Evolutionary conservation across 2,329 filamentous ascomycete species (phyloP), one percentile per base, ranked within the genome.

Genomic region (Colletotrichum endophyticum): DNA sequence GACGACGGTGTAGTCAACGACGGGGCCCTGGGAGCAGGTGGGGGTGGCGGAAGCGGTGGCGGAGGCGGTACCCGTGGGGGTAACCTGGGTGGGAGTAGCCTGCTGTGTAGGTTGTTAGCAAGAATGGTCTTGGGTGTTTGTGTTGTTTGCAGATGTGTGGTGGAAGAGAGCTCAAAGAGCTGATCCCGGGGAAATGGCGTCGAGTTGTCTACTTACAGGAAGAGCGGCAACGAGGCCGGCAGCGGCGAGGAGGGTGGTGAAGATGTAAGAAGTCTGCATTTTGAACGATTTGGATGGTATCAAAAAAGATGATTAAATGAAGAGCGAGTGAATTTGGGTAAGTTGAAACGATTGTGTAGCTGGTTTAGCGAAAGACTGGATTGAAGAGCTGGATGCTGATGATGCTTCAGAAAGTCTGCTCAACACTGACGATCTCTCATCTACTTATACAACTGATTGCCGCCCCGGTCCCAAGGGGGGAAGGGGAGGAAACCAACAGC

Each of bases 211-310:
- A 49, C 36, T 68, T 76, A 76, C 70, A 67, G 57, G 39, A 61
- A 61, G 22, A 11, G 73, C 70, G 12, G 73, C 30, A 22, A 32
- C 73, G 15, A 68, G 44, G 64, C 73, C 64, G 27, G 49, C 73
- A 13, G 25, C 57, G 27, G 73, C 73, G 19, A 76, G 64, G 44
- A 73, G 56, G 27, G 68, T 30, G 22, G 73, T 57, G 64, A 76
- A 69, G 13, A 76, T 32, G 32, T n/a, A 59, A 19, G 73, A 69
- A 28, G 61, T 59, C 64, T 73, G 70, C 70, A 76, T 76, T 39
- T 69, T 76, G 64, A 49, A 9, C 30, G 70, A 22, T 28, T 49
- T 59, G 9, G n/a, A n/a, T n/a, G 25, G 27, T 16, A 8, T 56
- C 7, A 32, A 22, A 53, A 30, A 34, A 12, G 64, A 19, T 44